phyloP scores from a whole-genome alignment of 2,329 filamentous ascomycete genomes.

The Leptographium lundbergii region DNA sequence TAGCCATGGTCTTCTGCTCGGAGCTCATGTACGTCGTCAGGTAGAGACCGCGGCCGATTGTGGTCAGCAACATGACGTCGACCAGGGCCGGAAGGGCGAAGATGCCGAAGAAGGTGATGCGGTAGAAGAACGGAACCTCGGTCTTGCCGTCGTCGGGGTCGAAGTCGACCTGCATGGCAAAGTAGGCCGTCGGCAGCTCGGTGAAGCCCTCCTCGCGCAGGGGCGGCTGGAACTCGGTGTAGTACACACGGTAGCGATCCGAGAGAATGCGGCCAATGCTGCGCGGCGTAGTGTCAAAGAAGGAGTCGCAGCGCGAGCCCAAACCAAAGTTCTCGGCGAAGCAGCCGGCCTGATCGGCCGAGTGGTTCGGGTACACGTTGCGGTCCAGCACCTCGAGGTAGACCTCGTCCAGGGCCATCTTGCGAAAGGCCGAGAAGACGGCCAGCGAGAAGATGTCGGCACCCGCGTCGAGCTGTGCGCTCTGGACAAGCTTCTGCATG shows the following conservation, averaged over 20 bases:
- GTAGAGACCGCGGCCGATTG: slow-evolving; percentile 40
- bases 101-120: slow-evolving; percentile 38
- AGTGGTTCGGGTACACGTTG: slow-evolving; percentile 40
- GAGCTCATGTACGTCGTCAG: slow-evolving; percentile 35
- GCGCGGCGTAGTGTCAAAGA: slow-evolving; percentile 36
- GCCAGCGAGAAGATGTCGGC: slow-evolving; percentile 36
- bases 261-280: slow-evolving; percentile 22
- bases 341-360: slow-evolving; percentile 41
- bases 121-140: slow-evolving; percentile 30
- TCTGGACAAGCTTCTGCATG: slow-evolving; percentile 1
- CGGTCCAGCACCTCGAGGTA: slow-evolving; percentile 43
- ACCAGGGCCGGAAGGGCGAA: slow-evolving; percentile 44
- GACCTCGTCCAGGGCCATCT: slow-evolving; percentile 40
- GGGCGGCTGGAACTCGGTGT: slow-evolving; percentile 11
- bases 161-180: slow-evolving; percentile 38
- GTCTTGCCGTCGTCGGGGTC: slow-evolving; percentile 30
- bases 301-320: slow-evolving; percentile 42
- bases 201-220: slow-evolving; percentile 27
- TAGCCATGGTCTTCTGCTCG: slow-evolving; percentile 33
- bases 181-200: slow-evolving; percentile 36
- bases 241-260: slow-evolving; percentile 12
- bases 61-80: slow-evolving; percentile 39
- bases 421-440: slow-evolving; percentile 38
- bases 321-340: slow-evolving; percentile 44
- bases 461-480: slow-evolving; percentile 1